Conservation (phyloP, 306 rosid species). For the Quercus aquifolioides region DNA sequence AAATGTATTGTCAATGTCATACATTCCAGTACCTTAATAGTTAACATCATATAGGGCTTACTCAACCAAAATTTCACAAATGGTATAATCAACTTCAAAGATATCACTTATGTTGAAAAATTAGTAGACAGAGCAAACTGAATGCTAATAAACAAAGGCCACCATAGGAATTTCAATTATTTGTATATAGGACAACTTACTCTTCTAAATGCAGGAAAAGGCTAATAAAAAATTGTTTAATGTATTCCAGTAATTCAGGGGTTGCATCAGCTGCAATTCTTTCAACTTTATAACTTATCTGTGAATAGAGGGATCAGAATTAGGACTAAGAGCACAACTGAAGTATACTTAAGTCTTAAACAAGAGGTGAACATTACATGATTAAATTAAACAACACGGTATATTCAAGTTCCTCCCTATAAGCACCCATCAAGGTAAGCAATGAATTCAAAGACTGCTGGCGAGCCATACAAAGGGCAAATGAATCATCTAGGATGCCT, state of each 20-base stretch:
- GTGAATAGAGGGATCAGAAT: slow-evolving; percentile 28
- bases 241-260: slow-evolving; percentile 50
- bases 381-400: slow-evolving; percentile 78
- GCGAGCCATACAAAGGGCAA: slow-evolving; percentile 77
- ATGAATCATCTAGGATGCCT: slow-evolving; percentile 88
- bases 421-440: slow-evolving; percentile 77
- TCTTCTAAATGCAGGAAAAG: slow-evolving; percentile 72
- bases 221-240: slow-evolving; percentile 55
- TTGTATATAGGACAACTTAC: slow-evolving; percentile 42
- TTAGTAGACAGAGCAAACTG: background rate
- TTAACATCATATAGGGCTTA: too few species aligned
- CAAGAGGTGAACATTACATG: slow-evolving; percentile 46
- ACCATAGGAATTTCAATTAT: background rate
- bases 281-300: slow-evolving; percentile 57
- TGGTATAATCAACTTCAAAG: background rate
- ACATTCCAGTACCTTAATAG: too few species aligned
- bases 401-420: slow-evolving; percentile 78
- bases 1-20: too few species aligned
- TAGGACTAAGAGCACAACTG: slow-evolving; percentile 19
- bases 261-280: slow-evolving; percentile 73
- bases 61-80: too few species aligned
- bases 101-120: background rate
- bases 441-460: slow-evolving; percentile 64
- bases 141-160: background rate
- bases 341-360: slow-evolving; percentile 7